Conservation (phyloP, 345 rosid species). For the Pugionium cornutum region DNA sequence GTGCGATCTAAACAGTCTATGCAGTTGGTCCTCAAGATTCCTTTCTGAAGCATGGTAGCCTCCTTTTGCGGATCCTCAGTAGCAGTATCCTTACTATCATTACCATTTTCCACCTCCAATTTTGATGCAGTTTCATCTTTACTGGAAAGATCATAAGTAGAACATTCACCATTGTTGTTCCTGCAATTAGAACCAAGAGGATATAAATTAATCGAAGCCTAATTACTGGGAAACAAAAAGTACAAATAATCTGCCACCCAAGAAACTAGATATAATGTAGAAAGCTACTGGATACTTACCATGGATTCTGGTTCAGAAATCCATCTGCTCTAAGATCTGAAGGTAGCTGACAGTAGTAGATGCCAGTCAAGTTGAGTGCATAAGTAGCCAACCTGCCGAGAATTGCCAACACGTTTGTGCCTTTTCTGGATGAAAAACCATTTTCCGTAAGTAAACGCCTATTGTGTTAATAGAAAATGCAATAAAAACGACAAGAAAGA, state of each 20-base stretch:
- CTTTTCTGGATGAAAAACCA: slow-evolving; percentile 45
- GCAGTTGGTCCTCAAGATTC: slow-evolving; percentile 93
- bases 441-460: slow-evolving; percentile 14
- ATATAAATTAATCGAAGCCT: slow-evolving; percentile 5
- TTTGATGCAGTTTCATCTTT: slow-evolving; percentile 40
- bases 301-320: slow-evolving; percentile 38
- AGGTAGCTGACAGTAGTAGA: slow-evolving; percentile 63
- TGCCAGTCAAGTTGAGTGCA: slow-evolving; percentile 75
- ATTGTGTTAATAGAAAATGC: slow-evolving; percentile 14
- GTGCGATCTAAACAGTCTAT: slow-evolving; percentile 98
- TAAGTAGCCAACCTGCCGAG: slow-evolving; percentile 66
- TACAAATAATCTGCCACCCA: slow-evolving; percentile 5
- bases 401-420: slow-evolving; percentile 64
- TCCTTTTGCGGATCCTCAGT: slow-evolving; percentile 39
- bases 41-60: slow-evolving; percentile 64
- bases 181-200: slow-evolving; percentile 48
- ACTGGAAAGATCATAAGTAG: slow-evolving; percentile 28
- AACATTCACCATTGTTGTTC: slow-evolving; percentile 40
- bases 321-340: slow-evolving; percentile 49
- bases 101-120: slow-evolving; percentile 38
- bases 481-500: slow-evolving; percentile 4
- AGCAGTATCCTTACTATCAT: slow-evolving; percentile 23
- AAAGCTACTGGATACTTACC: slow-evolving; percentile 53
- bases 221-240: slow-evolving; percentile 23
- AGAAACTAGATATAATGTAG: slow-evolving; percentile 15